Base-by-base conservation (phyloP, 768 basidiomycete genomes). In the Scleroderma citrinum region DNA sequence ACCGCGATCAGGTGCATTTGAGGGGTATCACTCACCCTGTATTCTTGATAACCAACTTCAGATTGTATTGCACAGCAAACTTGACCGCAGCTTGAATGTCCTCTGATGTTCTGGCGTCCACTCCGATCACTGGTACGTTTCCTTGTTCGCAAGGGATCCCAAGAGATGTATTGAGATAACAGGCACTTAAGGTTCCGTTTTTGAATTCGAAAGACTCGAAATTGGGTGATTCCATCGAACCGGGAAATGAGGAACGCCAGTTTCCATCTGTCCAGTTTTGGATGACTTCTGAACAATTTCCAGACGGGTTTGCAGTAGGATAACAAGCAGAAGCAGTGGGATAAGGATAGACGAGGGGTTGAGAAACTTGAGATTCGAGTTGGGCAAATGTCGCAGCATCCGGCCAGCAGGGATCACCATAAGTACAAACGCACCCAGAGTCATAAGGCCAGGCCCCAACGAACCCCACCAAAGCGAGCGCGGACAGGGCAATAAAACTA, bases 351-450 rank as follows among this genome's bases (percentile, higher is more conserved):
- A 79, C 43, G 26, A 78, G 65, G 0, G 74, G 74, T 31, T 72
- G 73, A 1, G 77, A 76, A 23, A 78, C 44, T 44, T 69, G 59
- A 3, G 59, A 55, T 7, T 65, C 52, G 10, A 77, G 63, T 5
- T 50, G 35, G 10, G 61, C 35, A 51, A 76, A 74, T 1, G 63
- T 59, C 2, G 59, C 36, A 0, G 59, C 41, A n/a, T 56, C 62
- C 3, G 76, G 76, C 74, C 76, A 77, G 56, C 75, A 78, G 1
- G 60, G 7, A 29, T 29, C n/a, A n/a, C n/a, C n/a, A n/a, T n/a
- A n/a, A n/a, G n/a, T n/a, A n/a, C n/a, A n/a, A n/a, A n/a, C n/a
- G n/a, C n/a, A n/a, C n/a, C n/a, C n/a, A n/a, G n/a, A n/a, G n/a
- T n/a, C n/a, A n/a, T n/a, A n/a, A n/a, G n/a, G n/a, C n/a, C n/a